Base-by-base conservation (phyloP, 2,329 filamentous ascomycete species). In the Dothiorella sarmentorum region DNA sequence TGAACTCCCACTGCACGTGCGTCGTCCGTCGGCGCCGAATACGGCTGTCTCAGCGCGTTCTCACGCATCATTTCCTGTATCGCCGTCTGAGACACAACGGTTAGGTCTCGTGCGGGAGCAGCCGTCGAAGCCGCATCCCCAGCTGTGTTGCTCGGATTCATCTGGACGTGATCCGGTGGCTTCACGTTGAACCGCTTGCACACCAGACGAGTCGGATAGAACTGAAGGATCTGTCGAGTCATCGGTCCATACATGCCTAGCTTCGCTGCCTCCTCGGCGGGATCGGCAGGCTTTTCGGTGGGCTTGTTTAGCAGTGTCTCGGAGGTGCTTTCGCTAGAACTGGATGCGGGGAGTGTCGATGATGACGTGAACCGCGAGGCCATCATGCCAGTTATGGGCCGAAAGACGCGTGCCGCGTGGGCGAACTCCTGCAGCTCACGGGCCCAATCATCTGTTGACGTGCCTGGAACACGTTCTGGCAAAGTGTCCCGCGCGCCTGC, bases 101-200 rank as follows among this genome's bases (percentile, higher is more conserved):
- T 80, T 45, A 74, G 67, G 27, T 69, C 72, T 24, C 60, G 58
- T 37, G 33, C 27, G 33, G 52, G 22, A 31, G 49, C 26, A 33
- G 44, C 44, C 22, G 45, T 27, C 15, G 57, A 44, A 3, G 45
- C 37, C 35, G 57, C 45, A 7, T 63, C 62, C 6, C 59, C 65
- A 35, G 55, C 60, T 13, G 61, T 59, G 13, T 31, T 35, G 26
- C 7, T 38, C n/a, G 27, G 18, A 22, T 53, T 47, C 11, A 47
- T 37, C 27, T 47, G 45, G 15, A 58, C 56, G n/a, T 53, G 38
- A 20, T 49, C 38, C 10, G 92, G 91, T 7, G 88, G 84, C 61
- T 82, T 85, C n/a, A 97, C 88, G 65, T 91, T 91, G 75, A 99
- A 96, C 7, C 94, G 82, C 71, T 97, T 99, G 75, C 93, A 97